These are phyloP conservation scores for Trichocomaceae sp. DNA, from an alignment of 2,329 filamentous ascomycete species.

Conservation along the genomic window DNA sequence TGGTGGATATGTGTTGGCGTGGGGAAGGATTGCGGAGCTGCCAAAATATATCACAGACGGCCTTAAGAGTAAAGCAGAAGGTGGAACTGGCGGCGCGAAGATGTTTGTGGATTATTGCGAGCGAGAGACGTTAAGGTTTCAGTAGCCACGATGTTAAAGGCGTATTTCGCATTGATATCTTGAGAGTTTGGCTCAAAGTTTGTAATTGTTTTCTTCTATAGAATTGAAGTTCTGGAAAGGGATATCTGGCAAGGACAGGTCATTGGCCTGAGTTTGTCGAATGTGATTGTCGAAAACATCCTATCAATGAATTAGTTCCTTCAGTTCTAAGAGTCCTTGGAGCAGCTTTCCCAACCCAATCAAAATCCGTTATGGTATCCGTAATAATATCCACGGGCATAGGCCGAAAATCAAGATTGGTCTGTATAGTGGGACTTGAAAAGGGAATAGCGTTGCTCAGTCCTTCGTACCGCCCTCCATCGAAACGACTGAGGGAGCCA, in stretches of 20 bases:
- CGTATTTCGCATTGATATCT: too few relatives aligned
- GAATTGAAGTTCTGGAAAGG: background rate
- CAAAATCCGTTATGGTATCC: background rate
- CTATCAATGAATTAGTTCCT: background rate
- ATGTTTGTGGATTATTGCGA: constrained; percentile 38
- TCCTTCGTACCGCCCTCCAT: background rate
- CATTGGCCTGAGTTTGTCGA: background rate
- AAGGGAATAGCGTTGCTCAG: background rate
- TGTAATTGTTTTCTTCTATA: background rate
- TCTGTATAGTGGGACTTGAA: background rate
- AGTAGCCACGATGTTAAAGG: background rate
- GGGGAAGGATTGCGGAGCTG: constrained; percentile 35
- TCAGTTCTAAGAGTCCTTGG: background rate
- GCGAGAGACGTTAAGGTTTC: constrained; percentile 6
- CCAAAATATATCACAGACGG: constrained; percentile 22
- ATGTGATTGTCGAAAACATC: constrained; percentile 3
- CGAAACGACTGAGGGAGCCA: background rate
- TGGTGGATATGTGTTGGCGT: constrained; percentile 41
- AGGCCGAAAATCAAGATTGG: background rate
- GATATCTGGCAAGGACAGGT: background rate
- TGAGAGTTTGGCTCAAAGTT: too few relatives aligned
- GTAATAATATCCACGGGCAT: background rate
- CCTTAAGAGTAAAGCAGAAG: constrained; percentile 19
- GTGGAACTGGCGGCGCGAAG: constrained; percentile 24
- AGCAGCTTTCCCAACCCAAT: background rate